A percentile compares a stretch with the other conserved stretches of the same genome.
Conservation (phyloP, 2,329 filamentous ascomycete species). For the Hymenoscyphus albidus region DNA sequence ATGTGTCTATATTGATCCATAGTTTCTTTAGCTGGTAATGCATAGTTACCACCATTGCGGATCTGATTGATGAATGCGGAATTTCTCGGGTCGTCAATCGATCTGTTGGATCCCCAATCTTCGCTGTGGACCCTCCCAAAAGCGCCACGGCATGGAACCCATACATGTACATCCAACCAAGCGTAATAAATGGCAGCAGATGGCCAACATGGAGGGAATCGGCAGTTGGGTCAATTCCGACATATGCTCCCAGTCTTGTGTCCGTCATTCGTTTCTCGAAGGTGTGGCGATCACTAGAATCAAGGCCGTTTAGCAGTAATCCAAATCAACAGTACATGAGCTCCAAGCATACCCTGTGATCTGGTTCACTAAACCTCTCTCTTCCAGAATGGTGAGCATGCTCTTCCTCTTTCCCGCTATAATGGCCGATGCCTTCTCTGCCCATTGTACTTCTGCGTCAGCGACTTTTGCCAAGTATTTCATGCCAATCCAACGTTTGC, state of each 20-base stretch:
- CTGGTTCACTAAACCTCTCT: conserved; percentile 70
- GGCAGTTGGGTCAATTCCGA: conserved; percentile 79
- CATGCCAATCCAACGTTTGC: conserved; percentile 30
- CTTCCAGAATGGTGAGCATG: conserved; percentile 63
- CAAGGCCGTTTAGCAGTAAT: conserved; percentile 11
- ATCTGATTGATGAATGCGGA: conserved; percentile 48
- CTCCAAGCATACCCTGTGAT: conserved; percentile 61
- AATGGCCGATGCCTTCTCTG: conserved; percentile 45
- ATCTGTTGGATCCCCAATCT: conserved; percentile 74
- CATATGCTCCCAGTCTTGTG: conserved; percentile 69
- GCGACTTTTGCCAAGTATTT: conserved; percentile 37
- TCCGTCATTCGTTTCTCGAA: conserved; percentile 61
- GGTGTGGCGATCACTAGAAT: conserved; percentile 39
- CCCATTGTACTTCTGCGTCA: conserved; percentile 43
- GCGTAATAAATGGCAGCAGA: conserved; percentile 74
- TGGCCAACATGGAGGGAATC: conserved; percentile 77
- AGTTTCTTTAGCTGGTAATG: conserved; percentile 67
- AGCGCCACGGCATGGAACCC: conserved; percentile 66
- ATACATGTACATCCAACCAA: conserved; percentile 80
- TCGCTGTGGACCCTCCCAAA: conserved; percentile 70
- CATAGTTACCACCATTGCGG: conserved; percentile 64
- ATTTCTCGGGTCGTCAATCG: conserved; percentile 59
- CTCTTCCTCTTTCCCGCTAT: conserved; percentile 46
- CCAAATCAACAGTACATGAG: neutral
- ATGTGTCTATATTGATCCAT: conserved; percentile 67